phyloP scores from a whole-genome alignment of 208 protist species.

The Leishmania arabica region DNA sequence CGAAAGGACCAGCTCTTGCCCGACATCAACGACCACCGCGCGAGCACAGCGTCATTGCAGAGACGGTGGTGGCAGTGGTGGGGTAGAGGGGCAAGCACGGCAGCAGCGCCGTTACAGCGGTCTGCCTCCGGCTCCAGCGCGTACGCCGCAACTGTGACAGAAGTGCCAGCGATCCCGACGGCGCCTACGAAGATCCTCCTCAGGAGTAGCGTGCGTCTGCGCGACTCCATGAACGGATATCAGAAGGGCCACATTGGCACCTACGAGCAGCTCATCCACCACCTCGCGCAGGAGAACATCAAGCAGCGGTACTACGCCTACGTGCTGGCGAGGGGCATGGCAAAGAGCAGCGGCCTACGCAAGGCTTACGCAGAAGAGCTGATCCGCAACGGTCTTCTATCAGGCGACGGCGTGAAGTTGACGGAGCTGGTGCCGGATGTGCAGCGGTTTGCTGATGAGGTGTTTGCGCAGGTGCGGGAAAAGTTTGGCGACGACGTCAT shows the following conservation, averaged over 20 bases:
- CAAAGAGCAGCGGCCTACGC: slow-evolving; percentile 11
- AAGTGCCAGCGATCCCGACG: background rate
- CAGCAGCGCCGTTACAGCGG: background rate
- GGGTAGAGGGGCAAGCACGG: background rate
- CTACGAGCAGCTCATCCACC: slow-evolving; percentile 55
- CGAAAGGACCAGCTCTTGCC: slow-evolving; percentile 18
- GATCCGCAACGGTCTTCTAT: slow-evolving; percentile 54
- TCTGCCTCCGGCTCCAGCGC: background rate
- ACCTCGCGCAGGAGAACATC: slow-evolving; percentile 42
- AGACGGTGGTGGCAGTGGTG: slow-evolving; percentile 2
- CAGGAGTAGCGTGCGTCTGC: slow-evolving; percentile 39
- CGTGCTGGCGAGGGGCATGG: slow-evolving; percentile 36
- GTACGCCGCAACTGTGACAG: no score
- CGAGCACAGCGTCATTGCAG: background rate
- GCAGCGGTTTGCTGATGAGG: slow-evolving; percentile 38
- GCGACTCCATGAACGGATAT: slow-evolving; percentile 58
- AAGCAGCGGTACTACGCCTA: slow-evolving; percentile 33
- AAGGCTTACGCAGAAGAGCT: slow-evolving; percentile 59
- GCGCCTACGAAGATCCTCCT: slow-evolving; percentile 27
- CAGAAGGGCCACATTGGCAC: slow-evolving; percentile 51
- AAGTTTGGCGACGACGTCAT: slow-evolving; percentile 43
- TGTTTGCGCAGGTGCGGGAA: slow-evolving; percentile 26
- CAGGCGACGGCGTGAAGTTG: slow-evolving; percentile 35
- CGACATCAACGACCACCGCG: background rate
- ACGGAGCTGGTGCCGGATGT: slow-evolving; percentile 42